phyloP scores from a whole-genome alignment of 345 rosid genomes.

The Mercurialis annua region DNA sequence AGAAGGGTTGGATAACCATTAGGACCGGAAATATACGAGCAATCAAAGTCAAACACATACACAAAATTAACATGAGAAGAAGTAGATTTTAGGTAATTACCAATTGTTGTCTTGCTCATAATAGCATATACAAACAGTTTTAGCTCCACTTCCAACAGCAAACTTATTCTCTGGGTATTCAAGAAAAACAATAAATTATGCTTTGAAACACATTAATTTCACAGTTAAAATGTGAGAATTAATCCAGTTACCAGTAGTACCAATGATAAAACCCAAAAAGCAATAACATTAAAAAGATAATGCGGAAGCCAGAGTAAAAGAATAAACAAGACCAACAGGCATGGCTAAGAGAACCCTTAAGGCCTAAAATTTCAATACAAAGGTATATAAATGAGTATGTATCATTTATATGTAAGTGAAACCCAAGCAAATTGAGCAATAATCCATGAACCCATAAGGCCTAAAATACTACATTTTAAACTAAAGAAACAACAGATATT shows the following conservation, averaged over 20 bases:
- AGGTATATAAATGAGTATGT: background rate
- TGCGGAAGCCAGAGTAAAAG: background rate
- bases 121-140: conserved; percentile 95
- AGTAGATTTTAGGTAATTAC: conserved; percentile 35
- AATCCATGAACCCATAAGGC: background rate
- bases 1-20: background rate
- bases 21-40: background rate
- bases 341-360: background rate
- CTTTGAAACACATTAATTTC: background rate
- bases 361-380: background rate
- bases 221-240: background rate
- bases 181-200: background rate
- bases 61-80: conserved; percentile 1
- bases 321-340: background rate
- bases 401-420: background rate
- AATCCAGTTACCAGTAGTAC: background rate
- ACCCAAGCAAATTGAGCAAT: too few relatives aligned
- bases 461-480: too few relatives aligned
- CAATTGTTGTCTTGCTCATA: conserved; percentile 98
- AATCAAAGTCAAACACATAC: background rate
- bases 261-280: background rate
- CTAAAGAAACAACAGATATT: background rate
- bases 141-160: conserved; percentile 99
- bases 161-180: conserved; percentile 75
- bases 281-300: background rate